Evolutionary conservation across 306 rosid genomes (phyloP), one percentile per base, ranked within the genome.

Genomic region (Cucumis melo): DNA sequence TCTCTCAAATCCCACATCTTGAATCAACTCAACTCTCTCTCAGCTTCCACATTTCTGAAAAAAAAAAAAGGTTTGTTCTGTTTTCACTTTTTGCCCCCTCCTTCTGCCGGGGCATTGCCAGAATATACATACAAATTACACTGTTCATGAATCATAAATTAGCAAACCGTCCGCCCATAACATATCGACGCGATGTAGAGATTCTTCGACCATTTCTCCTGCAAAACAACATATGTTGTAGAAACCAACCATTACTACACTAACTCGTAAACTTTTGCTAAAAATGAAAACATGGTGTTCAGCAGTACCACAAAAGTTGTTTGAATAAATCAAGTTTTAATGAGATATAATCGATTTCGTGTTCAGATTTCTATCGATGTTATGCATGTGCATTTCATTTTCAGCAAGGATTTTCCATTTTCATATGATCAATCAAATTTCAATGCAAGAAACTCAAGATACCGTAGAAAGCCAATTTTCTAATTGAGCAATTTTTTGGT

Each of bases 141-240:
- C 62, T 51, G 77, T 73, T 62, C 77, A 73, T 75, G 42, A 83
- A 82, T 68, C 19, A 68, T 68, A 68, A 46, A 68, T 84, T 87
- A 92, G 87, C 98, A 90, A 74, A 92, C 98, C 2, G 96, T 92
- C 82, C 98, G 85, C 71, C 98, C 98, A 38, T 90, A 86, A 79
- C 98, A 92, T 81, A 92, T 92, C 13, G 94, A 90, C 42, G 98
- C 96, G 80, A 92, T 92, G 70, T 92, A 92, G 80, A 92, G 96
- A 87, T 92, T 92, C 80, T 90, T 92, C 72, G 95, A 79, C 98
- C 98, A 92, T 73, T 92, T 92, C 53, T 92, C 98, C 98, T 92
- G 92, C 83, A 84, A 81, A 62, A 39, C n/a, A 71, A 53, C 58
- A 73, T 20, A 74, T 51, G n/a, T 42, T 75, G 74, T 62, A 27